Evolutionary conservation across 331 rosid species (phyloP).

Genomic region (Arachis monticola): DNA sequence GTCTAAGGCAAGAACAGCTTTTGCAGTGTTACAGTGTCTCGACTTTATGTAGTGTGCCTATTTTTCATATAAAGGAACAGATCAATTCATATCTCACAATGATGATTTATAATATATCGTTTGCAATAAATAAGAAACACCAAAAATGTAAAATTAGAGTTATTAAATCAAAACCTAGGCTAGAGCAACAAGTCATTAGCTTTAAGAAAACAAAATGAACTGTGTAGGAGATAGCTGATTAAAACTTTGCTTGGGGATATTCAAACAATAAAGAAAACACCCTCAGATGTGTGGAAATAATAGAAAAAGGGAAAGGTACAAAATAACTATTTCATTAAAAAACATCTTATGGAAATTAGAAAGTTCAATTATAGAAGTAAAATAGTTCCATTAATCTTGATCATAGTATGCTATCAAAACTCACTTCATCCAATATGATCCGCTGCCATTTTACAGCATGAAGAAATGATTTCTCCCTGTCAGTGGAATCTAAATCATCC

Average conservation of each 20-base stretch:
- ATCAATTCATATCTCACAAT: slow-evolving; percentile 20
- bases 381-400: background rate
- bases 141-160: slow-evolving; percentile 3
- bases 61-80: slow-evolving; percentile 24
- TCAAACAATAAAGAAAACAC: slow-evolving; percentile 17
- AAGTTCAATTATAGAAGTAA: background rate
- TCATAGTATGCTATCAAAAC: slow-evolving; percentile 27
- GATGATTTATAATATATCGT: background rate
- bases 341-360: background rate
- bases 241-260: background rate
- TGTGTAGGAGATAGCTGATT: background rate
- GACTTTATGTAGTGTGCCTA: slow-evolving; percentile 89
- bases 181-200: slow-evolving; percentile 13
- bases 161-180: background rate
- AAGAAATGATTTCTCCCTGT: slow-evolving; percentile 55
- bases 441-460: slow-evolving; percentile 88
- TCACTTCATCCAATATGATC: slow-evolving; percentile 90
- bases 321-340: slow-evolving; percentile 1
- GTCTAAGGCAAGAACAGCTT: slow-evolving; percentile 82
- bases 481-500: slow-evolving; percentile 33
- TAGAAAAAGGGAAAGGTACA: slow-evolving; percentile 10
- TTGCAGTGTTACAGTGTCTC: slow-evolving; percentile 74
- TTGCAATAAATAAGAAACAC: slow-evolving; percentile 20
- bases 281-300: background rate
- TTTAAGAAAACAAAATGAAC: background rate